phyloP scores from a whole-genome alignment of 2,329 filamentous ascomycete genomes.

The Aspergillus proliferans region DNA sequence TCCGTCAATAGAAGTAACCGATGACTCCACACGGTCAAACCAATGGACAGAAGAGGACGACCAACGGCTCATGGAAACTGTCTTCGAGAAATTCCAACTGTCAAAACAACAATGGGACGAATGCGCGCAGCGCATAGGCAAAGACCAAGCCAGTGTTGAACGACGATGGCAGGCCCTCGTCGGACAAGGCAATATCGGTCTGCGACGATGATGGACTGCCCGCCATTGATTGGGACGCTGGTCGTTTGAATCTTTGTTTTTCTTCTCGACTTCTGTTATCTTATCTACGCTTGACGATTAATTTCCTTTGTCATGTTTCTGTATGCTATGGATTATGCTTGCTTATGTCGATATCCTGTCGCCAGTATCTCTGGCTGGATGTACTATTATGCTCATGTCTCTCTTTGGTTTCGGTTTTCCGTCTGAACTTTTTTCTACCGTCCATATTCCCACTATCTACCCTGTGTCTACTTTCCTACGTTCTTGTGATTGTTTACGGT shows the following conservation, averaged over 20 bases:
- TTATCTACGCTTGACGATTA: neutral
- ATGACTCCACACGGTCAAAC: conserved; percentile 12
- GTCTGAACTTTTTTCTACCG: neutral
- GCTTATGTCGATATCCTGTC: too few species aligned
- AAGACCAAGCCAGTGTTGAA: conserved; percentile 36
- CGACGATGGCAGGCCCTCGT: conserved; percentile 39
- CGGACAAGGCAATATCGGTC: conserved; percentile 37
- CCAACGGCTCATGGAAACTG: conserved; percentile 36
- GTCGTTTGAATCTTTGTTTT: conserved; percentile 7
- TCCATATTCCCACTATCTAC: neutral
- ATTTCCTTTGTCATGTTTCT: too few species aligned
- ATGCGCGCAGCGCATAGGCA: conserved; percentile 38
- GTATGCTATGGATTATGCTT: too few species aligned
- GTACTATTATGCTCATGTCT: too few species aligned
- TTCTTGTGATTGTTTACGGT: neutral
- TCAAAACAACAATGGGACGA: conserved; percentile 41
- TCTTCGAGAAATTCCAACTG: conserved; percentile 40
- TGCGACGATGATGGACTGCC: conserved; percentile 27
- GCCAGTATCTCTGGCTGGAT: too few species aligned
- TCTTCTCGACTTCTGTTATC: conserved; percentile 1
- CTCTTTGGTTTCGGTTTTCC: too few species aligned
- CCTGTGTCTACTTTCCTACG: neutral
- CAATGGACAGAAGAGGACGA: conserved; percentile 39
- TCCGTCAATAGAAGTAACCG: conserved; percentile 30
- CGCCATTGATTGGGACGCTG: conserved; percentile 21